Evolutionary conservation across 2,329 filamentous ascomycete genomes (phyloP), one percentile per base, ranked within the genome.

Genomic region (Trichoderma atroviride): DNA sequence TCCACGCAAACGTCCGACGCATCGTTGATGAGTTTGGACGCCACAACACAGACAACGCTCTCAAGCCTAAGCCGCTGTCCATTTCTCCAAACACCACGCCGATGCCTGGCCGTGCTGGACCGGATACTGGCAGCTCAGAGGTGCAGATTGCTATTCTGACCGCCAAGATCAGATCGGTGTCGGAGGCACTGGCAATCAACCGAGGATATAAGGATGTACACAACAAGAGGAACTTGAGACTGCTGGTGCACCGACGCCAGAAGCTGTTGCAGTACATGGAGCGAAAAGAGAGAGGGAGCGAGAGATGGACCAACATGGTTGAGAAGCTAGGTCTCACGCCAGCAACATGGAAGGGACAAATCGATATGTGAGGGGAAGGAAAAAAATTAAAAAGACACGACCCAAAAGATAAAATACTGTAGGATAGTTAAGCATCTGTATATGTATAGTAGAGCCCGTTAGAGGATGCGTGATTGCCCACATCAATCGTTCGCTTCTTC

Each of bases 71-170:
- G 78, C 83, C 87, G 3, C 79, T 83, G 53, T 83, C 83, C 47
- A 82, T 84, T 50, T 71, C 78, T 70, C 76, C 82, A 74, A 76
- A 81, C 65, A 77, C 75, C 19, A 77, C 79, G 74, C 79, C 80
- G 70, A 80, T 75, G 82, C 82, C 79, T 69, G 73, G 74, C 31
- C 91, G 96, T 37, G 89, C 90, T n/a, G 96, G 96, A 0, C 92
- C 91, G 5, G 96, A 99, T 78, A 99, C 95, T 0, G 96, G 96
- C 43, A 97, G 93, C 75, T 93, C 93, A 7, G 96, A 99, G 82
- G 96, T 99, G n/a, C 96, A 99, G 84, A 93, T 96, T 73, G 94
- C 94, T 57, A 96, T 99, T 74, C 81, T 99, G 78, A 99, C 96
- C 3, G 88, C 93, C 69, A 98, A 97, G 86, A 99, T 99, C 78